Base-by-base conservation (phyloP, 306 rosid genomes). In the Quercus berberidifolia region DNA sequence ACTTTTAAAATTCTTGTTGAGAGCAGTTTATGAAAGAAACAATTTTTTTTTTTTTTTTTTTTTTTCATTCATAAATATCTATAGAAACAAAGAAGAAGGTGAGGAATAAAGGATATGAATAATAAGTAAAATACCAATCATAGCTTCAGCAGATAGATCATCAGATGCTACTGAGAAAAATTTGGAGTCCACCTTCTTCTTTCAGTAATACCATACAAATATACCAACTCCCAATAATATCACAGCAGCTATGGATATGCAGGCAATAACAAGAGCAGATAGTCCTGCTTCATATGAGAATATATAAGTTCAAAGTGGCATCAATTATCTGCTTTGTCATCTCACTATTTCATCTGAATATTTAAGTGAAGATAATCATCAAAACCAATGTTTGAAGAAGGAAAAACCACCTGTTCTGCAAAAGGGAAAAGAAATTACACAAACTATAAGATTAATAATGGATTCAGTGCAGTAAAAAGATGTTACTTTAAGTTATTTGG, bases 401-500 rank as follows among this genome's bases (percentile, higher is more conserved):
- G 79, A 46, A 88, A 79, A 74, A 94, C 89, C 93, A 79, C 92
- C 85, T 67, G 92, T 82, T 84, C 99, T 95, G 93, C 85, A 92
- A 82, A 78, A 82, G 6, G 43, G 60, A 21, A 43, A 43, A 81
- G 76, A 43, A 43, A 43, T 43, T 43, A 43, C 51, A 43, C 51
- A 76, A 83, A 59, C 51, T 33, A 33, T 43, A 43, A 43, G 51
- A 43, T 7, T 43, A 43, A 43, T 43, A 43, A 43, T 43, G 51
- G 51, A 7, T 43, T 43, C 51, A 10, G 51, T 43, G 51, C 3
- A 7, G 20, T 23, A 84, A 81, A 70, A 21, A 69, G 49, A 72
- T 57, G 41, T 77, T 65, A 69, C 57, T 21, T 46, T 70, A 43
- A 17, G 49, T 33, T 33, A 5, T 33, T 33, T 33, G 38, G 38